phyloP scores from a whole-genome alignment of 148 eudicot species.

The Rhododendron ovatum region DNA sequence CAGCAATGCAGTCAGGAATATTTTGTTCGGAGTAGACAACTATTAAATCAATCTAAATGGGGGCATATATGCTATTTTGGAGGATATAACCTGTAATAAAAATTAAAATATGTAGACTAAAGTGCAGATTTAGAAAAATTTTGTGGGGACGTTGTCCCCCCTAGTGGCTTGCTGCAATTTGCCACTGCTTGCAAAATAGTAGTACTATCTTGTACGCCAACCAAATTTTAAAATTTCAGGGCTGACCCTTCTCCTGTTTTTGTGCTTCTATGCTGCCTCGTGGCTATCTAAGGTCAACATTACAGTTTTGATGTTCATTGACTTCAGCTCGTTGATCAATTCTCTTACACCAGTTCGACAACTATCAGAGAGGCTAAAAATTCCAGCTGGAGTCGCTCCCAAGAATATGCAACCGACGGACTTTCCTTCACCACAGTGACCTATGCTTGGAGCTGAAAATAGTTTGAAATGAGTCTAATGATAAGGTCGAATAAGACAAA shows the following conservation, averaged over 20 bases:
- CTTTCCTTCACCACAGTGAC: slow-evolving; percentile 41
- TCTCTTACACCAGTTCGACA: no score
- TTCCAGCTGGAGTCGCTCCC: slow-evolving; percentile 29
- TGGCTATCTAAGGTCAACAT: no score
- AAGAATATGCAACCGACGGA: slow-evolving; percentile 60
- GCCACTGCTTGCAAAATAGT: not conserved
- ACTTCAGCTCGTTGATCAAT: no score
- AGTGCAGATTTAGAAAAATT: not conserved
- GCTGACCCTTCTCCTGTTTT: no score
- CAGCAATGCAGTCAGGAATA: not conserved
- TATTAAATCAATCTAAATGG: not conserved
- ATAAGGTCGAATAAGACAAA: not conserved
- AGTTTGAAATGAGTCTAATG: not conserved
- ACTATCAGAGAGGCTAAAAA: no score
- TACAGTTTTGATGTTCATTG: no score
- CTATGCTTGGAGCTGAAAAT: slow-evolving; percentile 39
- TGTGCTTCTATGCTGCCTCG: no score
- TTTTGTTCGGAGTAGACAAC: not conserved
- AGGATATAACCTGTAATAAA: no score
- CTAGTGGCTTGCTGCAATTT: not conserved
- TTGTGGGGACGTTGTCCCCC: not conserved
- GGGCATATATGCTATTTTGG: not conserved
- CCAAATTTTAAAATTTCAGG: not conserved
- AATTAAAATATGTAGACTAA: not conserved
- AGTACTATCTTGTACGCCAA: not conserved